Base-by-base conservation (phyloP, 306 rosid species). In the Cucumis hystrix region DNA sequence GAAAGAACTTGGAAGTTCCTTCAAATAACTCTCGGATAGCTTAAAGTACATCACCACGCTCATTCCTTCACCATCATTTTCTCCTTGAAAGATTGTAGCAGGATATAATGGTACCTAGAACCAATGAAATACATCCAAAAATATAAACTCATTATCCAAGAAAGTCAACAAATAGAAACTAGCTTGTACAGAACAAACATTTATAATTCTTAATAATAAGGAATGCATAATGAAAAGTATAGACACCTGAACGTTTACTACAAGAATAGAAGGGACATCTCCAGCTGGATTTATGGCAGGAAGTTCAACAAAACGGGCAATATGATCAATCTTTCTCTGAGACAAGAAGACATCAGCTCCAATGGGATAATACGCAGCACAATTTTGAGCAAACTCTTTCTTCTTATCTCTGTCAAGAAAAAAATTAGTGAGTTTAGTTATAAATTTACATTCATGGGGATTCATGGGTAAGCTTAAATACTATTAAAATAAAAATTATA, bases 21-120 rank as follows among this genome's bases (percentile, higher is more conserved):
- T 85, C 28, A 89, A 87, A 84, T 85, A 92, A 62, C 68, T 88
- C 77, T 95, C 97, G 66, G 99, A 95, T 54, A 91, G 81, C 83
- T 95, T 92, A 64, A 87, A 95, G 87, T 92, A 95, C 87, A 95
- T 84, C 77, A 95, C 92, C 80, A 87, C 88, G 72, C 82, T 92
- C 97, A 92, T 87, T 86, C 99, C 99, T 77, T 95, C 97, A 78
- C 99, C 99, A 51, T 95, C 99, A 81, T 84, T 87, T 84, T 95
- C 93, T 21, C 97, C 91, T 84, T 90, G 97, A 77, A 95, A 95
- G 83, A 95, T 78, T 8, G 92, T 21, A 74, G 89, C 89, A 69
- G 99, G 86, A 80, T 95, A 95, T 60, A 92, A 82, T 25, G 99
- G 99, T 78, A 95, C 88, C 99, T 95, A 91, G 63, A 78, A 67